A percentile compares a stretch with the other conserved stretches of the same genome.
These are phyloP conservation scores for Colletotrichum theobromicola DNA, from an alignment of 2,329 filamentous ascomycete species.

Conservation along the genomic window DNA sequence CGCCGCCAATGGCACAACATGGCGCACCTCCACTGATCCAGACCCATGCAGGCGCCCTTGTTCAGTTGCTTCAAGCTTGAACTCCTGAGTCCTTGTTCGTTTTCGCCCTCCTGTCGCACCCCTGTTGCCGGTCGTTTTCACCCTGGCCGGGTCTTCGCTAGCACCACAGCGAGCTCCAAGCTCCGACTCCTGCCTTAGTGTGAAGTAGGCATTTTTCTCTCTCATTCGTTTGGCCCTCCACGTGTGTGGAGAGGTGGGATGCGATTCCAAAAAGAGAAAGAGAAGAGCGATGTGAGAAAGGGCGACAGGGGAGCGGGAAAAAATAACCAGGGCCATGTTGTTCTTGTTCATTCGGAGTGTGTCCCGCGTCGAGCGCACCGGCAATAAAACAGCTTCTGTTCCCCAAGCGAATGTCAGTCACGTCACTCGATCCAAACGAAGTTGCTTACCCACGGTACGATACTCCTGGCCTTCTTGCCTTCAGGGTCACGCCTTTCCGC, in stretches of 20 bases:
- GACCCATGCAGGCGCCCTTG: slow-evolving; percentile 17
- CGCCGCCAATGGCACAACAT: slow-evolving; percentile 22
- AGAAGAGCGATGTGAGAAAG: neutral
- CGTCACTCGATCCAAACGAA: neutral
- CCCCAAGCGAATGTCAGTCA: neutral
- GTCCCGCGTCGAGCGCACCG: slow-evolving; percentile 5
- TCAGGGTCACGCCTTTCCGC: neutral
- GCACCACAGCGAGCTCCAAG: slow-evolving; percentile 16
- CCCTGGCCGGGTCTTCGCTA: slow-evolving; percentile 11
- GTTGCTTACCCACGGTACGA: slow-evolving; percentile 16
- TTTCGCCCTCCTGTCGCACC: slow-evolving; percentile 5
- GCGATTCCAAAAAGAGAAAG: slow-evolving; percentile 15
- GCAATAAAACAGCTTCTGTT: slow-evolving; percentile 11
- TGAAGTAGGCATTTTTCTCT: neutral
- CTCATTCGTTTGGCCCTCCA: slow-evolving; percentile 14
- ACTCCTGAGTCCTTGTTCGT: neutral
- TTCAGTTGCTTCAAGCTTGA: slow-evolving; percentile 17
- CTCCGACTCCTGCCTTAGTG: slow-evolving; percentile 2
- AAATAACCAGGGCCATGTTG: neutral
- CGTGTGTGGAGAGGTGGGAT: slow-evolving; percentile 20
- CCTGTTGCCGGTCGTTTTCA: slow-evolving; percentile 14
- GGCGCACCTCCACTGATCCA: slow-evolving; percentile 19
- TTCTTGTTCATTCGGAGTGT: slow-evolving; percentile 2
- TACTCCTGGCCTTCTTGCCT: neutral
- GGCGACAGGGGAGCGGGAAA: slow-evolving; percentile 5